Base-by-base conservation (phyloP, 1,284 basidiomycete genomes). In the Puccinia polysora region DNA sequence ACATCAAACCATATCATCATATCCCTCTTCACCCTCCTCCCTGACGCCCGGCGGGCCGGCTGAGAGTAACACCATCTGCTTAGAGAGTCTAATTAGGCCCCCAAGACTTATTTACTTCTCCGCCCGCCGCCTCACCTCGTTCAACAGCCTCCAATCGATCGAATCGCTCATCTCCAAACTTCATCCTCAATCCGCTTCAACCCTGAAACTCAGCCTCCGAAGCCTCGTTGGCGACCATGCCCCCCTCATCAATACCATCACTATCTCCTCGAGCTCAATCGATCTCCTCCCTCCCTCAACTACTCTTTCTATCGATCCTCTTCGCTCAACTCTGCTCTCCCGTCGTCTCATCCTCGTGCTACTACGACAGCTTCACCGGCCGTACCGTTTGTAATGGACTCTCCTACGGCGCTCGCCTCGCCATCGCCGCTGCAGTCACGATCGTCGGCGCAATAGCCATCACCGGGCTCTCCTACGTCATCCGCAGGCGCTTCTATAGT, bases 351-450 rank as follows among this genome's bases (percentile, higher is more conserved):
- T 55, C 65, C 4, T 20, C 30, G 4, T 68, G 65, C 40, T 55
- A 58, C 40, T 68, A 68, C 53, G 53, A 68, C 36, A 40, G 36
- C 20, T 47, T 45, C 65, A 58, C 53, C 20, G 65, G 65, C 49
- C 53, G 65, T 8, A 68, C 65, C 2, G 43, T 30, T 15, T 68
- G 65, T 25, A 36, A 58, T n/a, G 65, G 65, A 30, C 53, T 68
- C 30, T 68, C 65, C 7, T 58, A 68, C 34, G 52, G 52, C 20
- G 53, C 49, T 32, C 65, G 65, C 23, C 65, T 68, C 12, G 50
- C 53, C n/a, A 68, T 68, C 40, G 65, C 53, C 25, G 53, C 53
- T 34, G 65, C 53, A 23, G 25, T 68, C 28, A 55, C 65, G 8
- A 58, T 68, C 53, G 15, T 45, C 43, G 40, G 50, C 1, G 65